Evolutionary conservation across 2,329 filamentous ascomycete species (phyloP).

Genomic region (Septoria petroselini): DNA sequence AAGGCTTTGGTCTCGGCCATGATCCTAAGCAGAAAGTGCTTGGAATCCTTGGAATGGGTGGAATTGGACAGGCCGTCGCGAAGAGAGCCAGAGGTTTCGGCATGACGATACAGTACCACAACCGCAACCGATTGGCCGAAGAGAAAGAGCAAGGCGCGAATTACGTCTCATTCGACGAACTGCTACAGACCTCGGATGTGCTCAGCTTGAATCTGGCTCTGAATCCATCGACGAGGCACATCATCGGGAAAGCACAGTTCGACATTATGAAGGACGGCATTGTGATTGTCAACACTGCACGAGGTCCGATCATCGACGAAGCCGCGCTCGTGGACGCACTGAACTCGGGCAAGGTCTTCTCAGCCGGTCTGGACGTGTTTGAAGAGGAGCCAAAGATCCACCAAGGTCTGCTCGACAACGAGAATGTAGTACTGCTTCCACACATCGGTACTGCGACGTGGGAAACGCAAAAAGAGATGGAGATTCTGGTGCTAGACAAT

Average conservation of each 20-base stretch:
- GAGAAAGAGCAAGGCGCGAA: slow-evolving; percentile 46
- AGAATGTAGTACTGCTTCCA: slow-evolving; percentile 55
- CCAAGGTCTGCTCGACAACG: slow-evolving; percentile 48
- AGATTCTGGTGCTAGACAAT: slow-evolving; percentile 58
- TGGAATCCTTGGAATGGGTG: slow-evolving; percentile 60
- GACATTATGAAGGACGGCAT: slow-evolving; percentile 55
- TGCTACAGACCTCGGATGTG: slow-evolving; percentile 54
- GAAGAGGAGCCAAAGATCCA: slow-evolving; percentile 57
- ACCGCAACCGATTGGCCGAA: slow-evolving; percentile 45
- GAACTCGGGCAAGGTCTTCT: slow-evolving; percentile 54
- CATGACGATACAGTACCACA: slow-evolving; percentile 60
- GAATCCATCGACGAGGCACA: slow-evolving; percentile 50
- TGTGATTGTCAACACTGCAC: slow-evolving; percentile 57
- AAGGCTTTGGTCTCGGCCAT: slow-evolving; percentile 48
- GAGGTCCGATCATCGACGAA: slow-evolving; percentile 58
- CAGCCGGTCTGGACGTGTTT: slow-evolving; percentile 57
- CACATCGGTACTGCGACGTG: slow-evolving; percentile 60
- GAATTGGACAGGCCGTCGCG: slow-evolving; percentile 54
- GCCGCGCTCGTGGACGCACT: slow-evolving; percentile 53
- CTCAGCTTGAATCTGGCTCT: slow-evolving; percentile 55
- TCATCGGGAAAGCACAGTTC: slow-evolving; percentile 53
- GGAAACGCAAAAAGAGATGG: slow-evolving; percentile 62
- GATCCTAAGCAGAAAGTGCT: slow-evolving; percentile 54
- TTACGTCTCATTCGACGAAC: slow-evolving; percentile 56
- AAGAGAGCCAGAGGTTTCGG: slow-evolving; percentile 53